Evolutionary conservation across 768 basidiomycete genomes (phyloP), one percentile per base, ranked within the genome.

Genomic region (Thelephora ganbajun): DNA sequence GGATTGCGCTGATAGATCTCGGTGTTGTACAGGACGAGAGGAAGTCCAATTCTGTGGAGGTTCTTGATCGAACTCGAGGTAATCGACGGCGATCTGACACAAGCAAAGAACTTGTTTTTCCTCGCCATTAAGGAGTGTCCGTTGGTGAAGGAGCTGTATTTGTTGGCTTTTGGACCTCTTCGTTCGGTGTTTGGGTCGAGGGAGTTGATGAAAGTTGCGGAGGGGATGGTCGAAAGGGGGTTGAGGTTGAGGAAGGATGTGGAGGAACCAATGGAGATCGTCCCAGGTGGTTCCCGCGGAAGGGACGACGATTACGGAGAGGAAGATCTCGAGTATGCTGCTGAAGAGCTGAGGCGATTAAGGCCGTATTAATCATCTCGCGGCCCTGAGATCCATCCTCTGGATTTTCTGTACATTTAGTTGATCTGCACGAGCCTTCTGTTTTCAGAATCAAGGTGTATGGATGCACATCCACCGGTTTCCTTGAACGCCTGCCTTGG

Each of bases 51-150:
- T 35, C 53, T 89, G 23, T 89, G 87, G 87, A 69, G 79, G 34
- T 60, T 84, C n/a, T 78, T 71, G 46, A 65, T 89, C 43, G 82
- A 85, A 59, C 77, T 89, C 51, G 87, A 90, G 69, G 80, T 87
- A 41, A 73, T 74, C 49, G 66, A 66, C 13, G 76, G 74, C 3
- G 66, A 80, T 48, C 56, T 77, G 42, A 59, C 74, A 53, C 68
- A 68, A 43, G 87, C 84, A 16, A 89, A 86, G 64, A 77, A 70
- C 52, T 53, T 87, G 43, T 61, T 89, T n/a, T 83, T 77, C 59
- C 73, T 82, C 39, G 86, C 84, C 2, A 69, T 88, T 30, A 67
- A 72, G 34, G 82, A 85, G 61, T 88, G 84, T 54, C 83, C 87
- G 1, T 60, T 86, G 30, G 69, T 68, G 7, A 90, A 90, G 72